Evolutionary conservation across 2,329 filamentous ascomycete species (phyloP), one percentile per base, ranked within the genome.

Genomic region (Fusarium coicis): DNA sequence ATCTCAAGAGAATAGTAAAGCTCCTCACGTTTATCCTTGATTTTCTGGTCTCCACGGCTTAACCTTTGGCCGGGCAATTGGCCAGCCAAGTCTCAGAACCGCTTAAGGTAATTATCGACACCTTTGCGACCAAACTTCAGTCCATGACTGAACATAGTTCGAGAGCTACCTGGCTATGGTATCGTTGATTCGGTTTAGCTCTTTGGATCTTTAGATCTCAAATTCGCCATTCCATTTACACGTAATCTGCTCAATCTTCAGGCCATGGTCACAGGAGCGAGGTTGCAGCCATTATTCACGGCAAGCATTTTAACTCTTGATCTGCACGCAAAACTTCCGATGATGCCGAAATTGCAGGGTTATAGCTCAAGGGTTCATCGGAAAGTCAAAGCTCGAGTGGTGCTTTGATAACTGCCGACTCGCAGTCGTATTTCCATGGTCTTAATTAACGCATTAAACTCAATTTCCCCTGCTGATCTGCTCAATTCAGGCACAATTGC

Each of bases 391-490:
- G 30, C 37, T 42, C 2, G 23, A 19, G 16, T 43, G 26, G 52
- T 55, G 34, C 37, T 55, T 42, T 26, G 40, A 53, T 21, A 53
- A 40, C 36, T 59, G 44, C 36, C 44, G 56, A 40, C 39, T 34
- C 3, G 1, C 2, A 18, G 55, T 57, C 21, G 23, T 8, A 50
- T 28, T 7, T 30, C n/a, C 46, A 32, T 59, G 18, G 28, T 40
- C 26, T 4, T 30, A 47, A 47, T 47, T 34, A 46, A 36, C 39
- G 15, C 28, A 60, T 32, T 32, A 42, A 60, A 60, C 56, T 60
- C 44, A 54, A 60, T 54, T 54, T 34, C 36, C 34, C 56, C 56
- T 40, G 36, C 10, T 14, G n/a, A 59, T 59, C 56, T 26, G 16
- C 23, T n/a, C 30, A 57, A 57, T 16, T 28, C 26, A n/a, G 36